Evolutionary conservation across 2,329 filamentous ascomycete genomes (phyloP), one percentile per base, ranked within the genome.

Genomic region (Emergomyces africanus): DNA sequence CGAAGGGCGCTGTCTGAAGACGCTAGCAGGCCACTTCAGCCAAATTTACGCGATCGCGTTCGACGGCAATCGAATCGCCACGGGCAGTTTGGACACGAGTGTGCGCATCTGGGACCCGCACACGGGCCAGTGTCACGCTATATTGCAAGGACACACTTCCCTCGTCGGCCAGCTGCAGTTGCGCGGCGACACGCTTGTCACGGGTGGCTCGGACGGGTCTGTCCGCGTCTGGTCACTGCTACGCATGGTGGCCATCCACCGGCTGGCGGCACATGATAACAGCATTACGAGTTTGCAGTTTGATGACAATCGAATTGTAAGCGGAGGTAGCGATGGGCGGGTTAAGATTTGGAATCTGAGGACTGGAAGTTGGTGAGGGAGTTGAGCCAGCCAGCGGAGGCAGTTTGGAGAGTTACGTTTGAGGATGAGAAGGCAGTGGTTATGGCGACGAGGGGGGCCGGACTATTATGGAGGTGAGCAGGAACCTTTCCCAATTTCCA

Each of bases 31-130:
- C 0, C 94, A 99, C 74, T 99, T 96, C 75, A 97, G 92, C 70
- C 94, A 99, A 71, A 99, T 99, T 60, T 99, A 99, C 71, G 94
- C 94, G 23, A 95, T 99, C 70, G 94, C 94, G 1, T 99, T 97
- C 73, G 94, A 99, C 70, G 94, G 94, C 44, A 86, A 86, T 65
- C 83, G 91, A 63, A 91, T 99, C 60, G 92, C 95, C 41, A 99
- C 94, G 10, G 94, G 94, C 57, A 96, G 91, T 72, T 78, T 99
- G 62, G 94, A 99, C 74, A 99, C 94, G 3, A 96, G 92, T 66
- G 92, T 99, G 30, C 82, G 94, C 64, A 95, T 99, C 63, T 99
- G 94, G 94, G 90, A 99, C 77, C 89, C 90, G 30, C 83, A 81
- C 55, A 90, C 89, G 66, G 91, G 90, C 46, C 86, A 89, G 71